Evolutionary conservation across 2,329 filamentous ascomycete genomes (phyloP).

Genomic region (Saccharata proteae): DNA sequence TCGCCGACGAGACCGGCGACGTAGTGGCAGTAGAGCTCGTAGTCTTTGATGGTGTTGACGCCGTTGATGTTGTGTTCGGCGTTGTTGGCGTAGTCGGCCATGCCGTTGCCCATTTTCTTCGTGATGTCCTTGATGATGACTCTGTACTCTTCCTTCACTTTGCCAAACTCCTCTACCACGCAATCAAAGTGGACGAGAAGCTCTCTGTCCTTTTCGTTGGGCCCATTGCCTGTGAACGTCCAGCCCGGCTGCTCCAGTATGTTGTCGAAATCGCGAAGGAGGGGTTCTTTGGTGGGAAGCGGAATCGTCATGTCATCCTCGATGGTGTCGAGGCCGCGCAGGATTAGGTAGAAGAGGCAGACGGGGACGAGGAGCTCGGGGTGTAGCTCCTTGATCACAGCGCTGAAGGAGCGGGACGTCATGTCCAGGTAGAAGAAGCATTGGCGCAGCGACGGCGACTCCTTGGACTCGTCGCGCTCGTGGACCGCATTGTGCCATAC

Average conservation of each 20-base stretch:
- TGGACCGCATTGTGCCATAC: constrained; percentile 94
- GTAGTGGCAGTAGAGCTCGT: constrained; percentile 95
- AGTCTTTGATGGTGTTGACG: constrained; percentile 73
- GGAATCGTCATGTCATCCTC: constrained; percentile 96
- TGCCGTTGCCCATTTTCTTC: constrained; percentile 90
- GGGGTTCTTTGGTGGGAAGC: constrained; percentile 67
- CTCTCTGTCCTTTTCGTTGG: constrained; percentile 87
- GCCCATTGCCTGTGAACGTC: constrained; percentile 76
- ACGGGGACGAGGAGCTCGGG: constrained; percentile 85
- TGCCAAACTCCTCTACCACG: constrained; percentile 75
- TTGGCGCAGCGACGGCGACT: constrained; percentile 59
- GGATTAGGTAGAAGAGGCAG: constrained; percentile 80
- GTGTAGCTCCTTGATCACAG: constrained; percentile 92
- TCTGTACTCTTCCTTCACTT: constrained; percentile 73
- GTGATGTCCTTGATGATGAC: constrained; percentile 88
- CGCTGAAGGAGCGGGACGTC: constrained; percentile 85
- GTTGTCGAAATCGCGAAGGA: constrained; percentile 71
- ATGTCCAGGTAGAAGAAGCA: constrained; percentile 79
- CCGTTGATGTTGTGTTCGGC: constrained; percentile 69
- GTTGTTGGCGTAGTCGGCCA: constrained; percentile 89
- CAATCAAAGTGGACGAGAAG: constrained; percentile 86
- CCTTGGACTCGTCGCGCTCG: constrained; percentile 63
- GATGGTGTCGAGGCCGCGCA: constrained; percentile 92
- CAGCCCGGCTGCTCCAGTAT: constrained; percentile 75
- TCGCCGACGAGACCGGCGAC: constrained; percentile 98